phyloP scores from a whole-genome alignment of 1,284 basidiomycete genomes.

The Leccinum subfulvum region DNA sequence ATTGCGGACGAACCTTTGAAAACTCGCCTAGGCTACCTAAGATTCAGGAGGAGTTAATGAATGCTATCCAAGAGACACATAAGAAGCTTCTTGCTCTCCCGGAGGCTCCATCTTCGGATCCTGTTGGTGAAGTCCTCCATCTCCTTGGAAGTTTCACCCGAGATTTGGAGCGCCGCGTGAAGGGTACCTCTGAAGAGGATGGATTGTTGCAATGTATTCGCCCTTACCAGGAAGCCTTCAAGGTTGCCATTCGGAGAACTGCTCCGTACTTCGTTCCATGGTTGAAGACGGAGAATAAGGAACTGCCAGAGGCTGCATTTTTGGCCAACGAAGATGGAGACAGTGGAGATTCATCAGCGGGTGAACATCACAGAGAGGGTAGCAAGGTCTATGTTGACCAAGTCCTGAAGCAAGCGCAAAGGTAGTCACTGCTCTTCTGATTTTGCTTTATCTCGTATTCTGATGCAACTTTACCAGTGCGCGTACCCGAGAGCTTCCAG shows the following conservation, averaged over 20 bases:
- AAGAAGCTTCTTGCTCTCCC: constrained; percentile 46
- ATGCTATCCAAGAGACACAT: constrained; percentile 41
- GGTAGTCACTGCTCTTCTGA: constrained; percentile 33
- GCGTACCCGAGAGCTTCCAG: constrained; percentile 66
- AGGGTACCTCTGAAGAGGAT: constrained; percentile 49
- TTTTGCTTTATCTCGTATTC: not conserved
- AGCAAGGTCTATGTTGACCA: constrained; percentile 54
- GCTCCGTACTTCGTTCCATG: constrained; percentile 51
- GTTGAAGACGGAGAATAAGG: constrained; percentile 5
- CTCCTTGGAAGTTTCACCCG: constrained; percentile 46
- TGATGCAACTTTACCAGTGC: constrained; percentile 41
- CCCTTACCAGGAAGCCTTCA: constrained; percentile 48
- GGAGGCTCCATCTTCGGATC: constrained; percentile 50
- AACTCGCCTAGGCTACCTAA: constrained; percentile 54
- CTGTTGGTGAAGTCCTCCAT: constrained; percentile 52
- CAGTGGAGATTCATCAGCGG: constrained; percentile 12
- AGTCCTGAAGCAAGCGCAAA: constrained; percentile 46
- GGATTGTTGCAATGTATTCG: constrained; percentile 57
- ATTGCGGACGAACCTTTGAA: not conserved
- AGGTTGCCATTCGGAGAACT: constrained; percentile 45
- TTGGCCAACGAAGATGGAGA: constrained; percentile 38
- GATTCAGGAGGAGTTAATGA: constrained; percentile 51
- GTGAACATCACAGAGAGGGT: constrained; percentile 14
- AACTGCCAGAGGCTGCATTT: constrained; percentile 35
- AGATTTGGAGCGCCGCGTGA: constrained; percentile 45